These are phyloP conservation scores for Metschnikowia bowlesiae DNA, from an alignment of 805 yeast species.

Conservation along the genomic window DNA sequence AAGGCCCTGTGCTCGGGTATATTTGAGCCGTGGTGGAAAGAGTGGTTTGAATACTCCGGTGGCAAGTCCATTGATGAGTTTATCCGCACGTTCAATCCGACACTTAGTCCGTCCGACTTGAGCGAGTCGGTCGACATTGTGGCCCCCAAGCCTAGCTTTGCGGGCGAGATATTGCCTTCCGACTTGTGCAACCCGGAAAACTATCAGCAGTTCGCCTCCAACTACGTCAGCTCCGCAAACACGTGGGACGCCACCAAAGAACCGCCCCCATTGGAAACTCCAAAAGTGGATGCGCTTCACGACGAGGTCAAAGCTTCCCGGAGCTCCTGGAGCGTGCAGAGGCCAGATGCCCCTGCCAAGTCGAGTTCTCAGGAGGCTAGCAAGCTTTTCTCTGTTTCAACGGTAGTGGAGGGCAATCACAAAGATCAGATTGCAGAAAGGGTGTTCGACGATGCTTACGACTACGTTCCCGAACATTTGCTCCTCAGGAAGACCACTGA, in stretches of 20 bases:
- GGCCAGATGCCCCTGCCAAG: neutral
- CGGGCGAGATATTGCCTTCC: slow-evolving; percentile 13
- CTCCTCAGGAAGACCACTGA: slow-evolving; percentile 6
- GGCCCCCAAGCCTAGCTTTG: neutral
- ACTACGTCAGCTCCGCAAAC: neutral
- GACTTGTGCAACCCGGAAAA: slow-evolving; percentile 29
- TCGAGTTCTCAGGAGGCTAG: neutral
- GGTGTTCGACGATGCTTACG: slow-evolving; percentile 24
- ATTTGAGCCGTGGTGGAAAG: slow-evolving; percentile 37
- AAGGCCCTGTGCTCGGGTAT: slow-evolving; percentile 17
- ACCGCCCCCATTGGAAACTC: slow-evolving; percentile 34
- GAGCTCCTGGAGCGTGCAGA: slow-evolving; percentile 27
- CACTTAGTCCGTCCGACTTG: too few relatives aligned
- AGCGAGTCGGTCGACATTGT: too few relatives aligned
- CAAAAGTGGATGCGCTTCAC: slow-evolving; percentile 8
- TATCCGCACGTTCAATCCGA: neutral
- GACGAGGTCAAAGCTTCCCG: slow-evolving; percentile 16
- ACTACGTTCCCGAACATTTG: slow-evolving; percentile 28
- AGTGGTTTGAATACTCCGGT: slow-evolving; percentile 31
- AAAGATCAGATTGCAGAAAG: slow-evolving; percentile 24
- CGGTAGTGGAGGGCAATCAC: slow-evolving; percentile 10
- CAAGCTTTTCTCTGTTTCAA: neutral
- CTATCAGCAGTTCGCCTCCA: slow-evolving; percentile 21
- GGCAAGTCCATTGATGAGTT: slow-evolving; percentile 22
- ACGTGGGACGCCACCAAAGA: slow-evolving; percentile 43